Percentiles rank a stretch among this genome's conserved stretches.
Evolutionary conservation across 495 filamentous ascomycete genomes (phyloP).

Genomic region (Neurospora africana): DNA sequence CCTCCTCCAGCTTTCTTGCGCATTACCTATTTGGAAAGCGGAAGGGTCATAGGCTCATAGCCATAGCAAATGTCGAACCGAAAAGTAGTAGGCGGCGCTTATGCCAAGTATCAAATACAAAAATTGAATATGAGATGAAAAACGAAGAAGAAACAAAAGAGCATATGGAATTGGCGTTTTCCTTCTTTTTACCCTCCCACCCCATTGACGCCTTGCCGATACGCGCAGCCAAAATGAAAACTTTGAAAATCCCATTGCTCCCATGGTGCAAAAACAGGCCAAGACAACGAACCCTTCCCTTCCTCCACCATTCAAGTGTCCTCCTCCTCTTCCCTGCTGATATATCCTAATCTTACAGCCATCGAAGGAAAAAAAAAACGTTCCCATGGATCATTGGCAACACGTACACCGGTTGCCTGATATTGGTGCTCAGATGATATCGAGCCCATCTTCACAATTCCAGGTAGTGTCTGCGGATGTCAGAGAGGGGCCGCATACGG

Average conservation of each 20-base stretch:
- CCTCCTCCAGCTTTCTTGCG: not conserved
- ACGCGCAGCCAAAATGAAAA: conserved; percentile 7
- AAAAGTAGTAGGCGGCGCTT: not conserved
- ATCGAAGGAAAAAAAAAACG: not conserved
- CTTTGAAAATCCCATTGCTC: conserved; percentile 2
- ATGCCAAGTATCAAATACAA: not conserved
- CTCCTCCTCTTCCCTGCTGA: not conserved
- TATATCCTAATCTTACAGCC: not conserved
- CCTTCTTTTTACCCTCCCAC: conserved; percentile 11
- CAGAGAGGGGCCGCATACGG: not conserved
- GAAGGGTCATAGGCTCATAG: not conserved
- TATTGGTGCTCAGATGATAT: not conserved
- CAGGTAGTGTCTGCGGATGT: not conserved
- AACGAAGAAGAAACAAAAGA: conserved; percentile 2
- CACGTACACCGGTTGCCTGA: not conserved
- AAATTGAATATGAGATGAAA: not conserved
- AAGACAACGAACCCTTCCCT: not conserved
- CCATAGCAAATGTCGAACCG: not conserved
- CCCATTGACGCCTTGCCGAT: conserved; percentile 19
- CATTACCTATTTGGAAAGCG: not conserved
- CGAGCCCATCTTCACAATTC: not conserved
- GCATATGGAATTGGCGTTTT: conserved; percentile 5
- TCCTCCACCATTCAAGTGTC: not conserved
- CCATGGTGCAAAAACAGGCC: conserved; percentile 3
- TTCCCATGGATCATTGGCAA: not conserved